Base-by-base conservation (phyloP, 1,284 basidiomycete species). In the Flammula alnicola region DNA sequence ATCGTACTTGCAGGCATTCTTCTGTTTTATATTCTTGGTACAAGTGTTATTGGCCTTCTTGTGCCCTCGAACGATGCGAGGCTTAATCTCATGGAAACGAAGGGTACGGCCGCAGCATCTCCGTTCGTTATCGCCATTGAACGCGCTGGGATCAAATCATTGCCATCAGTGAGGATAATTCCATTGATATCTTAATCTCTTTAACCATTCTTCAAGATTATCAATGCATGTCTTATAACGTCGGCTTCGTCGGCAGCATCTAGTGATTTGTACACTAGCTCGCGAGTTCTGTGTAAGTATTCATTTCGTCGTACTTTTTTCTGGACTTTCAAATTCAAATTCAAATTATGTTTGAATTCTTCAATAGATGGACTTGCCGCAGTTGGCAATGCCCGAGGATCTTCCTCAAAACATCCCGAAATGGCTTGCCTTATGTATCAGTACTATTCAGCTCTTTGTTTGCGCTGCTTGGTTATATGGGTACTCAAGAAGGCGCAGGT, bases 231-330 rank as follows among this genome's bases (percentile, higher is more conserved):
- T 63, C 78, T 96, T 26, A 70, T 95, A 49, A 90, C 86, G 19
- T 91, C 91, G 1, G 93, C 93, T 1, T 91, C 89, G 81, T 93
- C 90, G 5, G 91, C 93, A 5, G 91, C 88, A 1, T 89, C 85
- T 31, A 89, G 87, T 56, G 87, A 94, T 61, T 66, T 95, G 45
- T 96, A 92, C 69, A 87, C 86, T 2, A 84, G 84, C 46, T 91
- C 88, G 19, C 83, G 92, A 43, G 88, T 88, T 1, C 74, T 95
- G 10, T 93, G 87, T 89, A 53, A 63, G 84, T 70, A 17, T n/a
- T n/a, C 19, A 10, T 10, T 12, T 31, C 5, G 19, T 42, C 27
- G 11, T 30, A 11, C 20, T 27, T 10, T 31, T 27, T 8, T 25
- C 26, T 37, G 31, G n/a, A n/a, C 3, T 32, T 7, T 19, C 8